phyloP scores from a whole-genome alignment of 2,329 filamentous ascomycete genomes.

The Elsinoe ampelina region DNA sequence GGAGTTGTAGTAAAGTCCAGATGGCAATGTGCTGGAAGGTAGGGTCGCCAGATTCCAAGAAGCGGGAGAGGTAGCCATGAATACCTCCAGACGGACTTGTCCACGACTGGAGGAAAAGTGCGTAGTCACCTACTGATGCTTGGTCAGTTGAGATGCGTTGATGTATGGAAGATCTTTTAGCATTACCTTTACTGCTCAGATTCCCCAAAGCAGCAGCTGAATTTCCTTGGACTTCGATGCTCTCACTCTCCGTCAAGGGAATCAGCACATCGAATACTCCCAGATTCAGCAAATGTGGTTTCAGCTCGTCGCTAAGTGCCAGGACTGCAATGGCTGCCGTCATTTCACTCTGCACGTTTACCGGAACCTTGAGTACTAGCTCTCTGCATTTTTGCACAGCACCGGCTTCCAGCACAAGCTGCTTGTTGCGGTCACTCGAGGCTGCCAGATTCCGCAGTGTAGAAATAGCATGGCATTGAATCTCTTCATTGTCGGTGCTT shows the following conservation, averaged over 20 bases:
- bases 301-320: slow-evolving; percentile 89
- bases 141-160: slow-evolving; percentile 21
- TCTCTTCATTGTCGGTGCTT: slow-evolving; percentile 95
- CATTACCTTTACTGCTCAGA: slow-evolving; percentile 83
- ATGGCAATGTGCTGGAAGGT: slow-evolving; percentile 99
- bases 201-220: slow-evolving; percentile 94
- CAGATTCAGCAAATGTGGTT: slow-evolving; percentile 78
- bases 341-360: slow-evolving; percentile 97
- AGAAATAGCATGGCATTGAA: slow-evolving; percentile 97
- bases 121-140: slow-evolving; percentile 77
- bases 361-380: slow-evolving; percentile 80
- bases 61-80: slow-evolving; percentile 86
- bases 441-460: slow-evolving; percentile 91
- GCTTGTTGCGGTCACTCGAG: slow-evolving; percentile 95
- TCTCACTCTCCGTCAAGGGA: slow-evolving; percentile 85
- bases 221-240: slow-evolving; percentile 96
- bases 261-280: slow-evolving; percentile 96
- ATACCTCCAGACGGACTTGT: slow-evolving; percentile 85
- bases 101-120: slow-evolving; percentile 93
- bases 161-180: background rate
- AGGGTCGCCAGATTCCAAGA: slow-evolving; percentile 85
- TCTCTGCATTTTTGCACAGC: slow-evolving; percentile 99
- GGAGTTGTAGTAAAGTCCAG: slow-evolving; percentile 89
- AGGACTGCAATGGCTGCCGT: slow-evolving; percentile 97
- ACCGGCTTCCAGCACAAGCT: slow-evolving; percentile 89